Percentiles rank a stretch among this genome's conserved stretches.
phyloP scores from a whole-genome alignment of 257 asterid species.

The Nicotiana noctiflora region DNA sequence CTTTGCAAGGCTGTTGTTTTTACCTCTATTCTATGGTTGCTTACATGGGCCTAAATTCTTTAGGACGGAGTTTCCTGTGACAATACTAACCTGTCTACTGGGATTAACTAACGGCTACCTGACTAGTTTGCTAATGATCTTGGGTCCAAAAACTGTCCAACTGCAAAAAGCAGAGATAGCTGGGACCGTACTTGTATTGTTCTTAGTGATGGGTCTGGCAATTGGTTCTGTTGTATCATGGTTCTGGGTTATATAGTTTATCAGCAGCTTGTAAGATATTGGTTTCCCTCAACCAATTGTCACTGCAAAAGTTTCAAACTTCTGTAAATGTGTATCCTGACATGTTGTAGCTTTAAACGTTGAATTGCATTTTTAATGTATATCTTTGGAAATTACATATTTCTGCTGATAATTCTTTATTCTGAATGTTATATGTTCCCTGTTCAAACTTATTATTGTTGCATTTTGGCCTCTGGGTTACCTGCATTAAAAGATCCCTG shows the following conservation, averaged over 20 bases:
- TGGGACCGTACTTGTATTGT: conserved; percentile 69
- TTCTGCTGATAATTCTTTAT: too few species aligned
- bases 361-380: not conserved
- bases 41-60: conserved; percentile 77
- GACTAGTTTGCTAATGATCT: conserved; percentile 61
- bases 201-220: conserved; percentile 59
- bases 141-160: conserved; percentile 68
- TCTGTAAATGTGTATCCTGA: not conserved
- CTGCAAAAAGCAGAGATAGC: conserved; percentile 78
- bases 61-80: conserved; percentile 76
- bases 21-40: conserved; percentile 78
- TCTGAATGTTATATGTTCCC: too few species aligned
- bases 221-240: conserved; percentile 75
- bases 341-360: not conserved
- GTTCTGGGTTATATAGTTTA: conserved; percentile 72
- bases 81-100: conserved; percentile 67
- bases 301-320: not conserved
- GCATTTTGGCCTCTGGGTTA: too few species aligned
- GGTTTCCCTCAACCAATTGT: not conserved
- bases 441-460: too few species aligned
- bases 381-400: too few species aligned
- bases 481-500: too few species aligned
- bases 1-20: conserved; percentile 64
- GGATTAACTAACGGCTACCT: conserved; percentile 87
- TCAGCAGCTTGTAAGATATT: not conserved